phyloP scores from a whole-genome alignment of 352 stramenopile species.

The Phytophthora ohioensis region DNA sequence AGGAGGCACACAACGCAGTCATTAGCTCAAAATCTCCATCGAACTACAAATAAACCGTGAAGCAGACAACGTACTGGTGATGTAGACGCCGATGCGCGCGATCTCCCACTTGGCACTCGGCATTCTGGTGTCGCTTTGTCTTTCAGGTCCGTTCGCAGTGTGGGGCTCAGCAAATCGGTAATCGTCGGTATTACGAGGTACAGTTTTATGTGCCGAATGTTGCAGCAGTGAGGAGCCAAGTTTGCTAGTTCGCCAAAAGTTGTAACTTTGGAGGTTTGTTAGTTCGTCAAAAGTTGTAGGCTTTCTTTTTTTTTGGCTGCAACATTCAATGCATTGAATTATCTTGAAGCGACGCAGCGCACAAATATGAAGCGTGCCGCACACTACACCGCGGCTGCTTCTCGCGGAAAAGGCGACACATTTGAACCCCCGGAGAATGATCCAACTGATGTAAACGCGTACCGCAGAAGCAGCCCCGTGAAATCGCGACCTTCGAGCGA shows the following conservation, averaged over 20 bases:
- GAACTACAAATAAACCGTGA: not conserved
- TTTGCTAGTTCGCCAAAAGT: too few species aligned
- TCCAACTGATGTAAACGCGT: constrained; percentile 20
- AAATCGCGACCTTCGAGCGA: constrained; percentile 27
- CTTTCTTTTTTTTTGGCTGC: not conserved
- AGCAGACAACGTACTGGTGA: constrained; percentile 57
- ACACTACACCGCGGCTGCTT: constrained; percentile 11
- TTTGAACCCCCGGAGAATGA: constrained; percentile 1
- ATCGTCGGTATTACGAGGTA: constrained; percentile 20
- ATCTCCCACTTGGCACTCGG: constrained; percentile 73
- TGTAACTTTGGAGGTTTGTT: too few species aligned
- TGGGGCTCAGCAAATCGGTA: constrained; percentile 24
- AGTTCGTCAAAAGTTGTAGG: too few species aligned
- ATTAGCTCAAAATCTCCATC: constrained; percentile 3
- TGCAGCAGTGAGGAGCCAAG: not conserved
- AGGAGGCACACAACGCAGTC: not conserved
- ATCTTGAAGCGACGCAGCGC: constrained; percentile 34
- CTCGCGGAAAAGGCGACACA: constrained; percentile 6
- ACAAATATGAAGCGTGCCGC: constrained; percentile 17
- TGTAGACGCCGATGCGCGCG: constrained; percentile 74
- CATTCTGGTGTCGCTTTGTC: constrained; percentile 43
- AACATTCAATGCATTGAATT: constrained; percentile 17
- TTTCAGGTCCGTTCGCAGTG: constrained; percentile 24
- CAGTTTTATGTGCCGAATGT: constrained; percentile 27
- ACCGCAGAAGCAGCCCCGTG: constrained; percentile 33